A percentile compares a stretch with the other conserved stretches of the same genome.
These are phyloP conservation scores for Avena atlantica DNA, from an alignment of 176 grass and related monocot genomes.

Conservation along the genomic window DNA sequence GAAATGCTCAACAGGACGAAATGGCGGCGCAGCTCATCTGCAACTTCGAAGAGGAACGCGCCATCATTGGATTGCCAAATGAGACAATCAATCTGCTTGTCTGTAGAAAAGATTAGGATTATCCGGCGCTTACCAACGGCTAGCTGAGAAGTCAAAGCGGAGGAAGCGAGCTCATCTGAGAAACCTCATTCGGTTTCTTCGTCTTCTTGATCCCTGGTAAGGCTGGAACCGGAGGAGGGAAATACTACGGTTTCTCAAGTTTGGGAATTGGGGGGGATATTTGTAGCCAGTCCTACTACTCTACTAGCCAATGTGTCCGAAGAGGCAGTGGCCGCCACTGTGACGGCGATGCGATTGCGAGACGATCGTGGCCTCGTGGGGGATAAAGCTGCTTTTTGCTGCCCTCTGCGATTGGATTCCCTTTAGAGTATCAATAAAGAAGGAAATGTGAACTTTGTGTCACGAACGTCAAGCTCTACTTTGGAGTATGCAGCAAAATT, in stretches of 20 bases:
- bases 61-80: neutral
- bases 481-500: conserved; percentile 5
- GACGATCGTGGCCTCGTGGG: conserved; percentile 18
- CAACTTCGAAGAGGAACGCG: neutral
- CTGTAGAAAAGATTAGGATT: neutral
- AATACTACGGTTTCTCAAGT: neutral
- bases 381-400: conserved; percentile 14
- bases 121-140: conserved; percentile 15
- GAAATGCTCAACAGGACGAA: conserved; percentile 26
- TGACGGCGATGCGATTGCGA: conserved; percentile 8
- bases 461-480: conserved; percentile 1
- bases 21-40: neutral
- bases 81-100: neutral
- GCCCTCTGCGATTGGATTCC: conserved; percentile 16
- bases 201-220: neutral
- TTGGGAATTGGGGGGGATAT: neutral
- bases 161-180: neutral
- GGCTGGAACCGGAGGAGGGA: neutral
- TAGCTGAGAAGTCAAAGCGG: neutral
- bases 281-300: neutral
- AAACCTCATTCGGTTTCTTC: neutral
- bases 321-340: conserved; percentile 20
- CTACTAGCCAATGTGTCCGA: neutral
- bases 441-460: conserved; percentile 5
- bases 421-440: neutral